Conservation (phyloP, 805 yeast genomes). For the Candida ulmi region DNA sequence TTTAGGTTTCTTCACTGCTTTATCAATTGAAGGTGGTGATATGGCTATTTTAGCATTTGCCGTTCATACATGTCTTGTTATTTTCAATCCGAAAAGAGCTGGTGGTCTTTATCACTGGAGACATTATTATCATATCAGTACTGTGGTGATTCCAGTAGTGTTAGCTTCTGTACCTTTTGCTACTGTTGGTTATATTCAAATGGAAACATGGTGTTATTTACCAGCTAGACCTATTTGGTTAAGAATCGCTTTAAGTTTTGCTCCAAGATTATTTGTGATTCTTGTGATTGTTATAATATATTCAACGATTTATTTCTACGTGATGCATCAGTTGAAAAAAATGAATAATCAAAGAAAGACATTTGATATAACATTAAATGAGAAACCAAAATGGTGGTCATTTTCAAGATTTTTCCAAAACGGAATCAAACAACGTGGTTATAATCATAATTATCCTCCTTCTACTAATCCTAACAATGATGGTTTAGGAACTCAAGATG, state of each 20-base stretch:
- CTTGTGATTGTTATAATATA: constrained; percentile 60
- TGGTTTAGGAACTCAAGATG: not conserved
- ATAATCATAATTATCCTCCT: too few species aligned
- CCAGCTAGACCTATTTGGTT: constrained; percentile 73
- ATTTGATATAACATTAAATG: not conserved
- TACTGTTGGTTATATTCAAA: constrained; percentile 51
- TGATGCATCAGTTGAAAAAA: constrained; percentile 41
- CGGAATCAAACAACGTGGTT: too few species aligned
- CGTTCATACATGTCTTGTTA: constrained; percentile 69
- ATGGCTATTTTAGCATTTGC: constrained; percentile 79
- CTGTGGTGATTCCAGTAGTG: constrained; percentile 56
- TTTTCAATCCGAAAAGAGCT: constrained; percentile 55
- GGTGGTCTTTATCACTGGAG: constrained; percentile 70
- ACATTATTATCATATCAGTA: constrained; percentile 48
- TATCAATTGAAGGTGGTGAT: constrained; percentile 82
- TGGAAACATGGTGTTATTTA: constrained; percentile 73
- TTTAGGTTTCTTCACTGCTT: constrained; percentile 72
- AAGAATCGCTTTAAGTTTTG: constrained; percentile 71
- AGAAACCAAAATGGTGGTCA: constrained; percentile 4
- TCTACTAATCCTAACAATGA: too few species aligned
- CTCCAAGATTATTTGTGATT: constrained; percentile 67
- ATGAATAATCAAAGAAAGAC: constrained; percentile 13
- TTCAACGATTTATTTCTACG: constrained; percentile 65
- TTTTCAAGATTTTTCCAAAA: not conserved
- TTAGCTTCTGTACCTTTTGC: constrained; percentile 73